Conservation (phyloP, 73 alveolate genomes). For the Paramecium octaurelia region DNA sequence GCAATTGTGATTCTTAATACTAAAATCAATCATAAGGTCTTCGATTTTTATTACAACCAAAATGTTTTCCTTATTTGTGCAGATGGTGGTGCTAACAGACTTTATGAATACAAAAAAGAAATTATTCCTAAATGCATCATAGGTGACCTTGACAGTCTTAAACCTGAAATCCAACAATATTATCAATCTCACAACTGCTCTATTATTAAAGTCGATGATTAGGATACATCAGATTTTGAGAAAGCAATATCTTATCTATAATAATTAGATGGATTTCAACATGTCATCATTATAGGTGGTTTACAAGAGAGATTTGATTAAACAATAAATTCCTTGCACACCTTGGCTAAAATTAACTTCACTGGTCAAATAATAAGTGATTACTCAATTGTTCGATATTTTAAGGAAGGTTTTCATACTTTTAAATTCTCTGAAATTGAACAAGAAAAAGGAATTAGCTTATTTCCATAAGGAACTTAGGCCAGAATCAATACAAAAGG, state of each 20-base stretch:
- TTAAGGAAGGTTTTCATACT: background rate
- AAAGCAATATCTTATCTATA: background rate
- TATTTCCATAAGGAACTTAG: background rate
- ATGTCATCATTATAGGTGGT: background rate
- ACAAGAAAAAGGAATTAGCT: background rate
- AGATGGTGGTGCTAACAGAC: constrained; percentile 41
- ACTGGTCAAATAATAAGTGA: background rate
- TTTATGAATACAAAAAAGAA: background rate
- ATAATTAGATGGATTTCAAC: background rate
- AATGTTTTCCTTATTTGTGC: constrained; percentile 7
- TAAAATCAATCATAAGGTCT: background rate
- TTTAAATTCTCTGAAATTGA: background rate
- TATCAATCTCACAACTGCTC: background rate
- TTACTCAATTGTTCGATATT: background rate
- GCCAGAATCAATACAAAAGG: background rate
- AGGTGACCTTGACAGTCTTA: constrained; percentile 17
- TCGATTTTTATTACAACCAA: background rate
- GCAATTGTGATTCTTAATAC: background rate
- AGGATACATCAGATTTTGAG: constrained; percentile 32
- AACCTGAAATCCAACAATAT: background rate
- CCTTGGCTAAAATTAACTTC: background rate
- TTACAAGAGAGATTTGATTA: constrained; percentile 6
- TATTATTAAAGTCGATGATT: background rate
- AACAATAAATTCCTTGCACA: background rate
- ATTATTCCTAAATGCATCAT: background rate